phyloP scores from a whole-genome alignment of 2,329 filamentous ascomycete genomes.

The Pseudogymnoascus sp. region DNA sequence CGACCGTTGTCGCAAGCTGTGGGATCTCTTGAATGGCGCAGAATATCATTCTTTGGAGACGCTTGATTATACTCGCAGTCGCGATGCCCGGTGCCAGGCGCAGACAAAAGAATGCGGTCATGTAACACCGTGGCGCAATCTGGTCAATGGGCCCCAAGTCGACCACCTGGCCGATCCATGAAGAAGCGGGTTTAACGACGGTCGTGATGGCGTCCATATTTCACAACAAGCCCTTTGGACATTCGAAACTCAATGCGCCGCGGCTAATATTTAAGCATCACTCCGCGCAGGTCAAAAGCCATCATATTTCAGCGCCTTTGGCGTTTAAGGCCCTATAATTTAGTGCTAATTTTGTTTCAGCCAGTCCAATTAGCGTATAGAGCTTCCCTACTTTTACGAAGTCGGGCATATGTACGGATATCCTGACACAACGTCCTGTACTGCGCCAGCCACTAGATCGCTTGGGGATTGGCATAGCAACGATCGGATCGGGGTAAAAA shows the following conservation, averaged over 20 bases:
- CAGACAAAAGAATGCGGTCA: not conserved
- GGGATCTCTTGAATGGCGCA: not conserved
- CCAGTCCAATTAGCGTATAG: not conserved
- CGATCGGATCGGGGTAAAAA: too few relatives aligned
- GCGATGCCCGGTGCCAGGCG: not conserved
- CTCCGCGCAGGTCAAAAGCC: too few relatives aligned
- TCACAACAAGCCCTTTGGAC: not conserved
- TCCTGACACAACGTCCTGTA: not conserved
- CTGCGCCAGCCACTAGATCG: too few relatives aligned
- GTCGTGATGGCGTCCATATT: not conserved
- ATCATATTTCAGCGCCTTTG: not conserved
- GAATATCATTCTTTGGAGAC: not conserved
- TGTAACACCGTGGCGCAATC: slow-evolving; percentile 4
- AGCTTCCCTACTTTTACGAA: not conserved
- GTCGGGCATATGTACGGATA: not conserved
- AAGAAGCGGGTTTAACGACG: not conserved
- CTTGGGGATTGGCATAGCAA: too few relatives aligned
- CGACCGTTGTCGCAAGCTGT: not conserved
- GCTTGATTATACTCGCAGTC: not conserved
- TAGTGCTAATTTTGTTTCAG: not conserved
- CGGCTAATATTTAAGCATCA: not conserved
- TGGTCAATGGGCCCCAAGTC: not conserved
- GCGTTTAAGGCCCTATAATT: not conserved
- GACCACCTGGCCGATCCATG: not conserved
- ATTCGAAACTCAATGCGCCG: not conserved